Evolutionary conservation across 2,329 filamentous ascomycete genomes (phyloP).

Genomic region (Tolypocladium album): DNA sequence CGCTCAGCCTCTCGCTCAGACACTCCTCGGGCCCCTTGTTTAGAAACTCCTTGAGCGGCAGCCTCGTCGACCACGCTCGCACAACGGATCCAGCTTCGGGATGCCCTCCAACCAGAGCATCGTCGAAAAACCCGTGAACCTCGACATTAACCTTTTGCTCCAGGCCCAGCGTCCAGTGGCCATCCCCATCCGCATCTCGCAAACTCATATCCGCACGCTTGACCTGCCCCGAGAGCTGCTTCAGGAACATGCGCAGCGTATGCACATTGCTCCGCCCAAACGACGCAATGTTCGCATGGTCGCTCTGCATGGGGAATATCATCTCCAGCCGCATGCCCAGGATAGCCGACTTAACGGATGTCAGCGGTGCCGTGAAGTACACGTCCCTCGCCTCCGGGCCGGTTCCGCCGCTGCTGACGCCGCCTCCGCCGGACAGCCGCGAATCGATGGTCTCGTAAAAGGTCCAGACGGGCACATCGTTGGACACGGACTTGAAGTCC

Average conservation of each 20-base stretch:
- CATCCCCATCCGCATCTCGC: conserved; percentile 8
- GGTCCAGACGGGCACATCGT: conserved; percentile 50
- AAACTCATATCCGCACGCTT: conserved; percentile 20
- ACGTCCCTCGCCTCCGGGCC: conserved; percentile 25
- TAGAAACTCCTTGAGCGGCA: conserved; percentile 43
- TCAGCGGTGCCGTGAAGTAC: conserved; percentile 48
- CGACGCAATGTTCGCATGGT: conserved; percentile 43
- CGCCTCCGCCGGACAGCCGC: conserved; percentile 30
- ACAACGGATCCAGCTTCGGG: conserved; percentile 17
- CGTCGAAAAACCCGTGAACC: conserved; percentile 48
- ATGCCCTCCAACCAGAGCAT: conserved; percentile 14
- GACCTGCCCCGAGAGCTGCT: conserved; percentile 21
- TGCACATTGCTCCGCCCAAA: conserved; percentile 39
- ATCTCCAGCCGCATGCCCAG: conserved; percentile 39
- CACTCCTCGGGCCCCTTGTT: conserved; percentile 44
- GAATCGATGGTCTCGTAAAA: conserved; percentile 55
- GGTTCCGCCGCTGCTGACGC: conserved; percentile 16
- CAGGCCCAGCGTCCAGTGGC: conserved; percentile 36
- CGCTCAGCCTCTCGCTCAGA: conserved; percentile 39
- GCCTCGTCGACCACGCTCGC: conserved; percentile 38
- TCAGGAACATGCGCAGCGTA: conserved; percentile 31
- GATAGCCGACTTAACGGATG: conserved; percentile 44
- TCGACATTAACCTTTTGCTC: conserved; percentile 46
- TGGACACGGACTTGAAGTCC: conserved; percentile 43
- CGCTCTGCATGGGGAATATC: conserved; percentile 41